Base-by-base conservation (phyloP, 495 filamentous ascomycete genomes). In the Annulohypoxylon bovei region DNA sequence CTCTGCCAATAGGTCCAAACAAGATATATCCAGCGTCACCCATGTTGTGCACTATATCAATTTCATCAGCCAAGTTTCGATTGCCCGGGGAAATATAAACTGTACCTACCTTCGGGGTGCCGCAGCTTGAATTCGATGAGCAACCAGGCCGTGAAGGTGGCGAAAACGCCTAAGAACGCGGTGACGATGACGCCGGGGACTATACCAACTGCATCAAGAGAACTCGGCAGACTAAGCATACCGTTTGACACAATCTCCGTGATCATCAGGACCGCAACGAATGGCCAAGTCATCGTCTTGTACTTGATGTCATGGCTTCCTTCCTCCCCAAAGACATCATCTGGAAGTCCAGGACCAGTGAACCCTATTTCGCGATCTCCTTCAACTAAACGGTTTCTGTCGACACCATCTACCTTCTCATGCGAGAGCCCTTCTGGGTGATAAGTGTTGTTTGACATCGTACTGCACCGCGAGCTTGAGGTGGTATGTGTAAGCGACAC, bases 121-220 rank as follows among this genome's bases (percentile, higher is more conserved):
- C 75, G 78, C 25, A 84, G 71, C 67, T 91, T 91, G 78, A 93
- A 91, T 73, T 91, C 86, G 4, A 87, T 88, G 52, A 92, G 86
- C 22, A 91, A 79, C 71, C 84, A 91, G 53, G 88, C 89, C 1
- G 89, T 92, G 72, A 90, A 93, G 11, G 85, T 89, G 6, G 89
- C 84, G 14, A 91, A 78, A 22, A 86, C 78, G 20, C 89, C 89
- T 1, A 83, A 68, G 37, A 77, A 77, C 11, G 81, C 27, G 44
- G 83, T 80, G 52, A 83, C 70, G 3, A 83, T 72, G 23, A 81
- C 69, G 23, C 86, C 86, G 6, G 88, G 87, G 3, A 88, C 81
- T 37, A 90, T 70, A 6, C 87, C 88, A 14, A 90, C 84, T 2
- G 82, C 80, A 1, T 86, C 84, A 2, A 88, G 74, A 2, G 80